Evolutionary conservation across 2,329 filamentous ascomycete genomes (phyloP), one percentile per base, ranked within the genome.

Genomic region (Sphaerulina musiva): DNA sequence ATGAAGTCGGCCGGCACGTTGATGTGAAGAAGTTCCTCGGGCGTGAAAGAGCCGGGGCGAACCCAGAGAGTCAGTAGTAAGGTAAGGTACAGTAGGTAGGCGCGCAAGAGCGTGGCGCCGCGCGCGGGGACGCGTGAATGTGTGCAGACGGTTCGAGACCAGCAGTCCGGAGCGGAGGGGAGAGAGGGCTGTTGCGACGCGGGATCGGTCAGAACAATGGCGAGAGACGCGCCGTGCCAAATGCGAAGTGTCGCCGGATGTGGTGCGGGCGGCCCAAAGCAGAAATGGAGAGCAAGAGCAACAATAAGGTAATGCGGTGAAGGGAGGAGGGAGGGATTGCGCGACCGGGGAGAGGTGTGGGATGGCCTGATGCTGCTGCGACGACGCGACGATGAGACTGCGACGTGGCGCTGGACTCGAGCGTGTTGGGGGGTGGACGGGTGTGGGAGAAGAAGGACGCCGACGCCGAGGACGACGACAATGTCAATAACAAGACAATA

Each of bases 221-320:
- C 36, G 38, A 26, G 20, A 48, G 39, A 46, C 44, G 44, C 44
- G 44, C 36, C 44, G 44, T 46, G 44, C 40, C 11, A 48, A 40
- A 38, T 3, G 48, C 41, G 48, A 51, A 32, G 48, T 51, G 48
- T 51, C 48, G 48, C 48, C 48, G 48, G 48, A 50, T 50, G 42
- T 31, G 48, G 48, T 23, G 48, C 38, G 48, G 26, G 38, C 17
- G 36, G 48, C 20, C 26, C 17, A 42, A 26, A 23, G 14, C 11
- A 43, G 20, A 20, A 38, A 50, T 34, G 43, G 32, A 43, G 31
- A 43, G 50, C n/a, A 34, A 31, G 34, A 23, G 41, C 31, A 36
- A 12, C 3, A 3, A 36, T n/a, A n/a, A n/a, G n/a, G n/a, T 7
- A 38, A 38, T 38, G 34, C 39, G 43, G 32, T 29, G 42, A 48